A percentile compares a stretch with the other conserved stretches of the same genome.
Evolutionary conservation across 2,329 filamentous ascomycete species (phyloP).

Genomic region (Aureobasidium sp.): DNA sequence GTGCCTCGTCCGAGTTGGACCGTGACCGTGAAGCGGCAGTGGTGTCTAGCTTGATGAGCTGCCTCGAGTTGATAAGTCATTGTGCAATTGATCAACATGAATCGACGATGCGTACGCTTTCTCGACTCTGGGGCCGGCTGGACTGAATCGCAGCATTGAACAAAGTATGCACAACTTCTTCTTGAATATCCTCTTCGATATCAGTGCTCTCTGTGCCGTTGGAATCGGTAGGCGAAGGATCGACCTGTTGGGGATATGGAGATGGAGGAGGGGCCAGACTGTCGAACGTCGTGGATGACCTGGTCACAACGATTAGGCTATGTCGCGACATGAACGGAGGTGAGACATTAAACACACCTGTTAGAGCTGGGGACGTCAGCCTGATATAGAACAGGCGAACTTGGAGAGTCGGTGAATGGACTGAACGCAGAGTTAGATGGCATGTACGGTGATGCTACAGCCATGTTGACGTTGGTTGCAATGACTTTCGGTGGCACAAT

Average conservation of each 20-base stretch:
- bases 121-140: slow-evolving; percentile 24
- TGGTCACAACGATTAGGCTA: background rate
- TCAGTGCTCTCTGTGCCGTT: slow-evolving; percentile 76
- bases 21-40: slow-evolving; percentile 29
- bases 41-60: slow-evolving; percentile 39
- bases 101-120: slow-evolving; percentile 20
- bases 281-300: slow-evolving; percentile 17
- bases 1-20: slow-evolving; percentile 62
- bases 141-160: slow-evolving; percentile 12
- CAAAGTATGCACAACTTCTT: slow-evolving; percentile 30
- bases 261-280: slow-evolving; percentile 38
- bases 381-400: slow-evolving; percentile 38
- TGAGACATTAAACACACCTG: slow-evolving; percentile 30
- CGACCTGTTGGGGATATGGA: slow-evolving; percentile 56
- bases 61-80: background rate
- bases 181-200: slow-evolving; percentile 71
- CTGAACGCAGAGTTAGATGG: slow-evolving; percentile 40
- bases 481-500: background rate
- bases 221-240: slow-evolving; percentile 76
- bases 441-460: slow-evolving; percentile 32
- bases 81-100: background rate
- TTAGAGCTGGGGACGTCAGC: slow-evolving; percentile 30
- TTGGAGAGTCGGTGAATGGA: slow-evolving; percentile 44
- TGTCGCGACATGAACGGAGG: background rate
- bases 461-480: background rate